Evolutionary conservation across 2,329 filamentous ascomycete genomes (phyloP).

Genomic region (Trichoderma sp.): DNA sequence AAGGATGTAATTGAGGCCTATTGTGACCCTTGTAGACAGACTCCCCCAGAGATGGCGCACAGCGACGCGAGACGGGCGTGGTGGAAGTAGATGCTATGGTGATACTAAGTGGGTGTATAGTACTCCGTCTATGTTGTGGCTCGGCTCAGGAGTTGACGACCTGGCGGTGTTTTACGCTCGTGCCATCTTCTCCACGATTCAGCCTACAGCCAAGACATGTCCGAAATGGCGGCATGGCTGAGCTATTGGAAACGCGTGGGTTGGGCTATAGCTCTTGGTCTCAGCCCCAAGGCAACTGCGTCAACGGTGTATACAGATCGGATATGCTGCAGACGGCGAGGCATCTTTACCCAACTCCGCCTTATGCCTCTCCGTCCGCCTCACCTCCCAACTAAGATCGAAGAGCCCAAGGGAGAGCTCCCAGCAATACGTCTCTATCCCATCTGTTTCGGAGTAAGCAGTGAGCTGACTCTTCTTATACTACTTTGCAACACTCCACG

Average conservation of each 20-base stretch:
- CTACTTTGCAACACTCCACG: too few species aligned
- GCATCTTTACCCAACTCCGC: neutral
- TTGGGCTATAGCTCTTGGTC: neutral
- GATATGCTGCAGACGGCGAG: neutral
- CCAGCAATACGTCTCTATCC: neutral
- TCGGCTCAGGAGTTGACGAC: neutral
- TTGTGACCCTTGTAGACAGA: neutral
- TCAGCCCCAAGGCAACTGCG: neutral
- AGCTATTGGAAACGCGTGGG: neutral
- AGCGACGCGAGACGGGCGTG: neutral
- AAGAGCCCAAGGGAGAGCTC: neutral
- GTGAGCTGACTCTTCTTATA: too few species aligned
- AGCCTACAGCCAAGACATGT: neutral
- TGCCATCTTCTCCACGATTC: conserved; percentile 9
- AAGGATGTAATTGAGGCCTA: neutral
- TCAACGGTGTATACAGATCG: neutral
- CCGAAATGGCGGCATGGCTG: neutral
- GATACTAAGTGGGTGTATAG: neutral
- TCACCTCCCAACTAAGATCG: neutral
- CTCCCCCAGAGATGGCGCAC: neutral
- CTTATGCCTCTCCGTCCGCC: neutral
- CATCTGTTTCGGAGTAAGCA: neutral
- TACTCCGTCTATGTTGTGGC: too few species aligned
- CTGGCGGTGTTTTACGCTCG: neutral
- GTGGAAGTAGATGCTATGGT: neutral